Evolutionary conservation across 495 filamentous ascomycete species (phyloP).

Genomic region (Aspergillus conjunctus): DNA sequence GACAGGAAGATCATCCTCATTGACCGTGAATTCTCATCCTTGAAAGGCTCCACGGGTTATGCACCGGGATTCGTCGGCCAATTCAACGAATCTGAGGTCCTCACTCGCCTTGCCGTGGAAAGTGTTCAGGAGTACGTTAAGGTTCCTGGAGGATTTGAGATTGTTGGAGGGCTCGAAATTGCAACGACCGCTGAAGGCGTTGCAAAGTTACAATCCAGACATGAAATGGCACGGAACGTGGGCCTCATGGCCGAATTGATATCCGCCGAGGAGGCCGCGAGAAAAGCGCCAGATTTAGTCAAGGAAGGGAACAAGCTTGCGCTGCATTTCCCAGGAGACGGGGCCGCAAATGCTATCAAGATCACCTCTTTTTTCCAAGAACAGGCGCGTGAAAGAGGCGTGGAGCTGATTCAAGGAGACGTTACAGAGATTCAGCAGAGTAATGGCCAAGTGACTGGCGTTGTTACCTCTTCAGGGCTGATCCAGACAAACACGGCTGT

Average conservation of each 20-base stretch:
- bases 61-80: conserved; percentile 40
- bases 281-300: conserved; percentile 32
- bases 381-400: conserved; percentile 25
- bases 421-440: conserved; percentile 25
- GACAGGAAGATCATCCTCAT: conserved; percentile 30
- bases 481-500: conserved; percentile 26
- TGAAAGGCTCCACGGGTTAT: conserved; percentile 34
- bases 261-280: conserved; percentile 24
- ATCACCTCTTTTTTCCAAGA: conserved; percentile 34
- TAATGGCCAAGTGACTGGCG: conserved; percentile 25
- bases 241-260: conserved; percentile 33
- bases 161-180: conserved; percentile 34
- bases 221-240: conserved; percentile 20
- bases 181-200: conserved; percentile 29
- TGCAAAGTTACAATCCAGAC: conserved; percentile 25
- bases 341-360: conserved; percentile 30
- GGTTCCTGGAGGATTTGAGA: conserved; percentile 32
- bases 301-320: conserved; percentile 20
- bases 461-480: conserved; percentile 18
- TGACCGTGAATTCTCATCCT: conserved; percentile 26
- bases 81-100: conserved; percentile 34
- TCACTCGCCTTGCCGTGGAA: conserved; percentile 35
- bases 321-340: conserved; percentile 32
- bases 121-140: conserved; percentile 33
- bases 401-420: conserved; percentile 28